A percentile compares a stretch with the other conserved stretches of the same genome.
Evolutionary conservation across 1,139 yeast genomes (phyloP).

Genomic region (Diutina mesorugosa): DNA sequence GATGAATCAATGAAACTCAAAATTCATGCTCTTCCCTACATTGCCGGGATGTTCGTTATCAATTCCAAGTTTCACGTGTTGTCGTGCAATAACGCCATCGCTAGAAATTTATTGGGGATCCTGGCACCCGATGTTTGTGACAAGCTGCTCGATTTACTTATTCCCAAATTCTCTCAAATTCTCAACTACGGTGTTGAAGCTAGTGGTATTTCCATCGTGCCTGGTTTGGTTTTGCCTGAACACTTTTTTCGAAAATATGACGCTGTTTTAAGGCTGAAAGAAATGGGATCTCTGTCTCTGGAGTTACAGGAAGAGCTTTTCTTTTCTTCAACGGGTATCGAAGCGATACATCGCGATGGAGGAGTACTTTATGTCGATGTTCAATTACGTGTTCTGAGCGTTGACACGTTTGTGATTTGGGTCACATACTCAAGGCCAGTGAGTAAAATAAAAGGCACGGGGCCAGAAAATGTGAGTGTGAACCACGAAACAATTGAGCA

Average conservation of each 20-base stretch:
- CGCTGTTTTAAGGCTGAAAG: conserved; percentile 12
- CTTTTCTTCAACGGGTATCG: conserved; percentile 51
- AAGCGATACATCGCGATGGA: conserved; percentile 64
- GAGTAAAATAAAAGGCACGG: conserved; percentile 7
- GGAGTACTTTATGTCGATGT: conserved; percentile 53
- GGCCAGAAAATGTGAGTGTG: background rate
- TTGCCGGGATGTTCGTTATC: conserved; percentile 77
- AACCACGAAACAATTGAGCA: background rate
- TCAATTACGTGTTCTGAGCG: conserved; percentile 61
- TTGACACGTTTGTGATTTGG: conserved; percentile 61
- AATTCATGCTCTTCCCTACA: conserved; percentile 69
- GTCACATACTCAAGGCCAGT: conserved; percentile 62
- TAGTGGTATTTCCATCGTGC: conserved; percentile 19
- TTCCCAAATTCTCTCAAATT: conserved; percentile 54
- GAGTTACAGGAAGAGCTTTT: conserved; percentile 28
- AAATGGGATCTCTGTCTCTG: conserved; percentile 9
- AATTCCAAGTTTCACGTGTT: conserved; percentile 31
- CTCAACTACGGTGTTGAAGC: conserved; percentile 30
- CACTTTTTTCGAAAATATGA: conserved; percentile 66
- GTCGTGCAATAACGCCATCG: conserved; percentile 68
- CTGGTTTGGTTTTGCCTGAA: conserved; percentile 64
- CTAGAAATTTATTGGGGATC: conserved; percentile 68
- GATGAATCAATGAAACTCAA: conserved; percentile 37
- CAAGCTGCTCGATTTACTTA: conserved; percentile 37
- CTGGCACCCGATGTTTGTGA: conserved; percentile 34